Percentiles rank a stretch among this genome's conserved stretches.
Conservation (phyloP, 768 basidiomycete species). For the Leccinum disarticulatum region DNA sequence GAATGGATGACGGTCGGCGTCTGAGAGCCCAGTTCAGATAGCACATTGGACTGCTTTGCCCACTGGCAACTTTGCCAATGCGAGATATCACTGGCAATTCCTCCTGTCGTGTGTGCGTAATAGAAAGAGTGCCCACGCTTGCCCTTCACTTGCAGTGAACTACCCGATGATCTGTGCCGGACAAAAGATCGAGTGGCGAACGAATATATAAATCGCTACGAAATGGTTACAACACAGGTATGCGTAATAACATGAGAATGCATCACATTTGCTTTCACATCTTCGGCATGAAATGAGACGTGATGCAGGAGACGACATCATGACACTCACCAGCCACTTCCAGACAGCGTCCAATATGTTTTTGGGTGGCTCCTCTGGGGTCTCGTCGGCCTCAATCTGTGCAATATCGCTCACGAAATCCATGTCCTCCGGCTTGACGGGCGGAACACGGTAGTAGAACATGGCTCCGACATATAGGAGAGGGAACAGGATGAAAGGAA, state of each 20-base stretch:
- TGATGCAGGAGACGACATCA: not conserved
- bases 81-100: too few relatives aligned
- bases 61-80: too few relatives aligned
- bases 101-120: too few relatives aligned
- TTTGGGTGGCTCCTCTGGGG: constrained; percentile 69
- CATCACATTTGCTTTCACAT: constrained; percentile 19
- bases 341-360: constrained; percentile 72
- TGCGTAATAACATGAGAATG: not conserved
- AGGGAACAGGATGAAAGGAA: constrained; percentile 73
- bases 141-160: too few relatives aligned
- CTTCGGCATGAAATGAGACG: constrained; percentile 11
- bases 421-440: constrained; percentile 59
- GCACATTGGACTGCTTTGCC: too few relatives aligned
- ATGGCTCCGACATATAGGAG: constrained; percentile 67
- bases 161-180: too few relatives aligned
- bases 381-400: constrained; percentile 67
- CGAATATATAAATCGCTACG: too few relatives aligned
- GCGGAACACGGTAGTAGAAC: constrained; percentile 36
- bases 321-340: constrained; percentile 67
- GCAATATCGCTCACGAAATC: constrained; percentile 76
- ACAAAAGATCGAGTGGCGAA: too few relatives aligned
- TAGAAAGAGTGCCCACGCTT: too few relatives aligned
- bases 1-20: too few relatives aligned
- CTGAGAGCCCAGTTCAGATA: too few relatives aligned
- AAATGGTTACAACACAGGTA: not conserved